Conservation (phyloP, 2,329 filamentous ascomycete genomes). For the Penicillium aurantiogriseum region DNA sequence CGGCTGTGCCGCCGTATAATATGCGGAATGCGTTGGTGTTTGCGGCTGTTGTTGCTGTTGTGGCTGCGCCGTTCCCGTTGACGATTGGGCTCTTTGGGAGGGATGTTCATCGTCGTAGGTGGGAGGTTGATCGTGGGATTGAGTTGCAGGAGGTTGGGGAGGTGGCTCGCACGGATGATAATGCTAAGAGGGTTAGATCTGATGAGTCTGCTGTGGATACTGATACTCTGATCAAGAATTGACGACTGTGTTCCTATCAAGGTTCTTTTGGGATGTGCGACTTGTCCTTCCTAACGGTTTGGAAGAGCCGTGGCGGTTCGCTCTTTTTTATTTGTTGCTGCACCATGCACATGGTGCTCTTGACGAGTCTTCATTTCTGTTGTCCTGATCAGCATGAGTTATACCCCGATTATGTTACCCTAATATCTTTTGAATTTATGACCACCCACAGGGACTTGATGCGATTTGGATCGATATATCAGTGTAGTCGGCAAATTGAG, state of each 20-base stretch:
- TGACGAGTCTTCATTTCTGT: background rate
- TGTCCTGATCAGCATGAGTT: background rate
- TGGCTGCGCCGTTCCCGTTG: slow-evolving; percentile 65
- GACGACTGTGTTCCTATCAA: background rate
- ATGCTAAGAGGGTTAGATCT: background rate
- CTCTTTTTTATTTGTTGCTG: background rate
- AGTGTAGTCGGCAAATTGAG: background rate
- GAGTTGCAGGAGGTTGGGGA: slow-evolving; percentile 21
- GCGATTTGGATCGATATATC: background rate
- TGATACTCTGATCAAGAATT: slow-evolving; percentile 2
- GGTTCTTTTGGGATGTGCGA: background rate
- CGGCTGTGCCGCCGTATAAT: slow-evolving; percentile 61
- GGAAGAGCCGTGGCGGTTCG: background rate
- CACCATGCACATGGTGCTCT: background rate
- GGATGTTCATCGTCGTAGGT: slow-evolving; percentile 38
- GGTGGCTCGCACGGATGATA: background rate
- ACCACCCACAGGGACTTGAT: no score
- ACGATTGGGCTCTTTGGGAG: slow-evolving; percentile 68
- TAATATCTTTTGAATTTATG: background rate
- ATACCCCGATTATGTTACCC: background rate
- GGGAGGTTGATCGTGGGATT: slow-evolving; percentile 40
- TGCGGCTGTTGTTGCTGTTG: slow-evolving; percentile 67
- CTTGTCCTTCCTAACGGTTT: background rate
- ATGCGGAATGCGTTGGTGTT: slow-evolving; percentile 78
- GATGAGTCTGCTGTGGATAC: background rate